Conservation (phyloP, 768 basidiomycete species). For the Lactarius deliciosus region DNA sequence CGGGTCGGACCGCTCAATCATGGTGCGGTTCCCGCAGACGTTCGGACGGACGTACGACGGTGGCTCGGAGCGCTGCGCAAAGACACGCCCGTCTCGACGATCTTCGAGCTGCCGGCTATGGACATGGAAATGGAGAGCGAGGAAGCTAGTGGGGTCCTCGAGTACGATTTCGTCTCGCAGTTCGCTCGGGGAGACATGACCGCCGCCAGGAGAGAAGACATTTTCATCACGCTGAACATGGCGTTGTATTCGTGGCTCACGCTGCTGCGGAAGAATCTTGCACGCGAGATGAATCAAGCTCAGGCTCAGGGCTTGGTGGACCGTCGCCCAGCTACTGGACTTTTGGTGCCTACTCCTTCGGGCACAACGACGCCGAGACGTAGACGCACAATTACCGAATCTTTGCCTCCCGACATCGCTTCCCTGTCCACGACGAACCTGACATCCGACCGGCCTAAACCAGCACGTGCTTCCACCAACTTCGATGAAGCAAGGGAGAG, state of each 20-base stretch:
- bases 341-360: slow-evolving; percentile 30
- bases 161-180: slow-evolving; percentile 71
- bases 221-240: slow-evolving; percentile 84
- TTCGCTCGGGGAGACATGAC: slow-evolving; percentile 56
- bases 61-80: slow-evolving; percentile 66
- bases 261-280: slow-evolving; percentile 68
- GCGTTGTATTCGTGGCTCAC: slow-evolving; percentile 82
- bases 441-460: slow-evolving; percentile 3
- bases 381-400: slow-evolving; percentile 24
- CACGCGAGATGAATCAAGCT: slow-evolving; percentile 76
- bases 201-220: slow-evolving; percentile 60
- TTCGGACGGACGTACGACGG: slow-evolving; percentile 43
- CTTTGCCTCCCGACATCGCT: slow-evolving; percentile 9
- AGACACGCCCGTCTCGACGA: slow-evolving; percentile 65
- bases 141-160: slow-evolving; percentile 49
- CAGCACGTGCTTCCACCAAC: background rate
- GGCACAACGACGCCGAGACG: slow-evolving; percentile 33
- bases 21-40: slow-evolving; percentile 41
- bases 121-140: slow-evolving; percentile 77
- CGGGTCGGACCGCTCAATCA: slow-evolving; percentile 65
- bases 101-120: slow-evolving; percentile 82
- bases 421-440: background rate
- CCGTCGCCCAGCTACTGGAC: slow-evolving; percentile 38
- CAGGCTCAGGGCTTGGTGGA: slow-evolving; percentile 61
- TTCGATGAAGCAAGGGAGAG: slow-evolving; percentile 10